phyloP scores from a whole-genome alignment of 2,329 filamentous ascomycete species.

The Penicillium digitatum region DNA sequence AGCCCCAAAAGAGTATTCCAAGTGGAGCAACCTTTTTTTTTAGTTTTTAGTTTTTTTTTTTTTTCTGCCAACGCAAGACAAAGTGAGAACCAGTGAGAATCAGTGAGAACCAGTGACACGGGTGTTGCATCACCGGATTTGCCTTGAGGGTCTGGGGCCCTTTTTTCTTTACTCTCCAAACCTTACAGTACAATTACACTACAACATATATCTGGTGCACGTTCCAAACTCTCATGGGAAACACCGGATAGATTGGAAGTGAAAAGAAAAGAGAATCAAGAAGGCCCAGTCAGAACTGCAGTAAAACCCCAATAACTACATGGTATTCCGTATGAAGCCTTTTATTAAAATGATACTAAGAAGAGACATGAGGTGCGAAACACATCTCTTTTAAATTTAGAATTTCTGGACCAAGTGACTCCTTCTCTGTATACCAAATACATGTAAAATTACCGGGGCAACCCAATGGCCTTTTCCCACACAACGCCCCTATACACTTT shows the following conservation, averaged over 20 bases:
- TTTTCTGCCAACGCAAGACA: not conserved
- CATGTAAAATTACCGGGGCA: slow-evolving; percentile 10
- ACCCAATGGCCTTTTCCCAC: slow-evolving; percentile 47
- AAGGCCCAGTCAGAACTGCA: not conserved
- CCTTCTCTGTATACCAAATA: slow-evolving; percentile 4
- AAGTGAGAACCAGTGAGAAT: not conserved
- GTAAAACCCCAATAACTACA: no score
- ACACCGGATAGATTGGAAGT: no score
- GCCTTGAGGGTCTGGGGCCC: slow-evolving; percentile 5
- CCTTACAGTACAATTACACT: not conserved
- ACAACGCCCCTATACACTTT: slow-evolving; percentile 34
- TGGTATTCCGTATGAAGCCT: no score
- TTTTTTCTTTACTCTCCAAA: not conserved
- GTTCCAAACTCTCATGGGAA: not conserved
- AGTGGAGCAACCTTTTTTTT: not conserved
- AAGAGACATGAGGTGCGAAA: not conserved
- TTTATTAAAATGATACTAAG: not conserved
- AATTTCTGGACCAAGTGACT: slow-evolving; percentile 3
- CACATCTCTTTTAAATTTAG: not conserved
- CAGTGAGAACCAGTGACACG: slow-evolving; percentile 16
- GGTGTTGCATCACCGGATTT: slow-evolving; percentile 22
- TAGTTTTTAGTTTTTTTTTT: not conserved
- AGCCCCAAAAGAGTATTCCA: not conserved
- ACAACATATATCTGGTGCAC: not conserved
- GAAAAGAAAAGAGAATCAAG: not conserved